Percentiles rank a stretch among this genome's conserved stretches.
Evolutionary conservation across 805 yeast species (phyloP).

Genomic region (Soucietia sequanensis): DNA sequence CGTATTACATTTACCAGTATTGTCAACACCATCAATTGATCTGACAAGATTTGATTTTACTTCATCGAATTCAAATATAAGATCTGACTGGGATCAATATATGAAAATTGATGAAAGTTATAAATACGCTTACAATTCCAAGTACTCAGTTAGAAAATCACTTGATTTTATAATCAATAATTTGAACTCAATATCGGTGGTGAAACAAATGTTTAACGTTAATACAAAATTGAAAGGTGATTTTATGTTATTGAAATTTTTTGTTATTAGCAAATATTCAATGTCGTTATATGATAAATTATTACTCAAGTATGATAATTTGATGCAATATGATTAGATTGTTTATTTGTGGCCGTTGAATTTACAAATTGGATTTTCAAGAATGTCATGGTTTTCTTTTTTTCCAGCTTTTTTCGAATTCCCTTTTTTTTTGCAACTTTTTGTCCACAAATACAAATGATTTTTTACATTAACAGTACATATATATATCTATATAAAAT

Average conservation of each 20-base stretch:
- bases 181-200: background rate
- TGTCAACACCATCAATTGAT: conserved; percentile 28
- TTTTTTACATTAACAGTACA: background rate
- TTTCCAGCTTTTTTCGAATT: no score
- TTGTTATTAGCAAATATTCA: conserved; percentile 8
- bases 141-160: conserved; percentile 8
- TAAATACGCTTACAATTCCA: conserved; percentile 13
- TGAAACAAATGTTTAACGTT: background rate
- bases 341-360: no score
- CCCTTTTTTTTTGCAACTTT: background rate
- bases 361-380: no score
- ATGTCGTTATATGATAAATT: conserved; percentile 1
- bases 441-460: background rate
- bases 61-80: no score
- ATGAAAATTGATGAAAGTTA: conserved; percentile 20
- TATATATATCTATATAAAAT: background rate
- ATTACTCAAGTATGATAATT: background rate
- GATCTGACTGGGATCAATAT: conserved; percentile 17
- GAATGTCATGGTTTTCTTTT: no score
- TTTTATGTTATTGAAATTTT: conserved; percentile 7
- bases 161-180: conserved; percentile 3
- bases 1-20: conserved; percentile 26
- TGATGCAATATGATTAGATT: background rate
- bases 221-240: background rate
- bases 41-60: conserved; percentile 12